phyloP scores from a whole-genome alignment of 257 asterid genomes.

The Scutellaria galericulata region DNA sequence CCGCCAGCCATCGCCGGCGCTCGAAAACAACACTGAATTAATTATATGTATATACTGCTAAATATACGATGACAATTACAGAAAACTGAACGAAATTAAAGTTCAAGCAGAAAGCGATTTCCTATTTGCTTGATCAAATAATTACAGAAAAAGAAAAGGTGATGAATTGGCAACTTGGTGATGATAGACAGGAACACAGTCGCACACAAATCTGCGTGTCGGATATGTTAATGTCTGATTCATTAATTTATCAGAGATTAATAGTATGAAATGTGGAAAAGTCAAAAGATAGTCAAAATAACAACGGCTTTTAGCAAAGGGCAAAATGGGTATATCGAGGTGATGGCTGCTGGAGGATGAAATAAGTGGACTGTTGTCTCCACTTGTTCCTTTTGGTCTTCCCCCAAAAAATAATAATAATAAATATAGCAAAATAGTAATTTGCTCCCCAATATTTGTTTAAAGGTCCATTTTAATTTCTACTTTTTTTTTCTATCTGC shows the following conservation, averaged over 20 bases:
- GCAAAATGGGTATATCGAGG: constrained; percentile 30
- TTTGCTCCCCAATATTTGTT: no score
- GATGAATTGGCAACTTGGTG: constrained; percentile 19
- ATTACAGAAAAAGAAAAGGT: constrained; percentile 17
- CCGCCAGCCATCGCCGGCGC: constrained; percentile 55
- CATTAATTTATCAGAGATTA: neutral
- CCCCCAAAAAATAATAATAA: no score
- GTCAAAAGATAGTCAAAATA: constrained; percentile 26
- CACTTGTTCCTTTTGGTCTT: neutral
- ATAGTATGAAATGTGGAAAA: constrained; percentile 8
- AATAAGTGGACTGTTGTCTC: constrained; percentile 38
- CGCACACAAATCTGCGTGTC: neutral
- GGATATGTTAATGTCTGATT: neutral
- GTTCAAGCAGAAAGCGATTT: neutral
- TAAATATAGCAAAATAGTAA: no score
- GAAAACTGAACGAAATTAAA: neutral
- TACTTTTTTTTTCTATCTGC: no score
- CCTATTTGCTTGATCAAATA: constrained; percentile 5
- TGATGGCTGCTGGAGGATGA: constrained; percentile 8
- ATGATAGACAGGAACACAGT: constrained; percentile 18
- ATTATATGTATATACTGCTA: neutral
- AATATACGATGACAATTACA: neutral
- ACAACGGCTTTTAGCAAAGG: constrained; percentile 18
- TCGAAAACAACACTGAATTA: constrained; percentile 19
- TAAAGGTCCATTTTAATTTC: no score